Conservation (phyloP, 2,329 filamentous ascomycete genomes). For the Dothistroma pini region DNA sequence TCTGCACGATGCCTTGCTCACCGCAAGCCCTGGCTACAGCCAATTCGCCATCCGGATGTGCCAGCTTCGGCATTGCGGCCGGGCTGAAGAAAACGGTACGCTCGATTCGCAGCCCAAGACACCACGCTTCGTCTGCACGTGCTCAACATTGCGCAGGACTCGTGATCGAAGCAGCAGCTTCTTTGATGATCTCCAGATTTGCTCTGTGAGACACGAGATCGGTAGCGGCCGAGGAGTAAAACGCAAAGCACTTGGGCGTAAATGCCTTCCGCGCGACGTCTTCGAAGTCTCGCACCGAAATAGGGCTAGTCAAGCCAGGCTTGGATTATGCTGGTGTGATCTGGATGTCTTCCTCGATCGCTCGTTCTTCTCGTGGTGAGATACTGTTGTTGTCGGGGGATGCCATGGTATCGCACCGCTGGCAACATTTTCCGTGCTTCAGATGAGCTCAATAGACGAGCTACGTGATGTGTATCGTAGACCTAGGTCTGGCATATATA, state of each 20-base stretch:
- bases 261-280: conserved; percentile 36
- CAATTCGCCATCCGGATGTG: conserved; percentile 32
- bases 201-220: conserved; percentile 44
- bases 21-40: conserved; percentile 31
- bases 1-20: conserved; percentile 18
- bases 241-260: conserved; percentile 37
- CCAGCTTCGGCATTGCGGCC: conserved; percentile 32
- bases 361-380: conserved; percentile 1
- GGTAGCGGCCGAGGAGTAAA: conserved; percentile 49
- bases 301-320: conserved; percentile 45
- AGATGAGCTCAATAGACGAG: too few relatives aligned
- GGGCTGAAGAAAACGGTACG: conserved; percentile 39
- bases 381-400: conserved; percentile 6
- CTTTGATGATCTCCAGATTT: conserved; percentile 40
- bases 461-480: too few relatives aligned
- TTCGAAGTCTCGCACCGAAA: conserved; percentile 48
- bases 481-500: too few relatives aligned
- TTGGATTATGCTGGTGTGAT: conserved; percentile 32
- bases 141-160: conserved; percentile 41
- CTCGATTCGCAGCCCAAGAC: conserved; percentile 32
- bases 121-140: conserved; percentile 34
- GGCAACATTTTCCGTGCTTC: neutral
- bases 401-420: conserved; percentile 13
- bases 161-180: conserved; percentile 47
- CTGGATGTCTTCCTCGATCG: conserved; percentile 8